Evolutionary conservation across 306 rosid genomes (phyloP).

Genomic region (Fagus crenata): DNA sequence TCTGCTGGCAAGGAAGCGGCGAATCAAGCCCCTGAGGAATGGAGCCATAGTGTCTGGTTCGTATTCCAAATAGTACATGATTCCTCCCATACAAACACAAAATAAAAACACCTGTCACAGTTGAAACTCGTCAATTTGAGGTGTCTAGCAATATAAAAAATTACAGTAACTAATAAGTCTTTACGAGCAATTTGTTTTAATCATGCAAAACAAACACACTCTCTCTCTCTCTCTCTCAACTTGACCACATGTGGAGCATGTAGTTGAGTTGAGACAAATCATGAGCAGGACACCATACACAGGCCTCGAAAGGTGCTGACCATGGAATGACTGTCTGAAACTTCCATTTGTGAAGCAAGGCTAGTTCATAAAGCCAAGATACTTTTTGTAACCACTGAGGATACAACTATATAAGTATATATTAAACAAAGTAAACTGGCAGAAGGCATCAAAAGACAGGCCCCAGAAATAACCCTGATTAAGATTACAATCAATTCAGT

Average conservation of each 20-base stretch:
- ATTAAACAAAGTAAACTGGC: neutral
- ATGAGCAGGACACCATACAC: neutral
- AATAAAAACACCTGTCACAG: slow-evolving; percentile 71
- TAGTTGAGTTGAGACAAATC: too few relatives aligned
- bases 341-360: too few relatives aligned
- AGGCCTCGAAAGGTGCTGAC: neutral
- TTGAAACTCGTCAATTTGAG: slow-evolving; percentile 2
- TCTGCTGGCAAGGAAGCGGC: slow-evolving; percentile 95
- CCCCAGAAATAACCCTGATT: slow-evolving; percentile 4
- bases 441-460: slow-evolving; percentile 12
- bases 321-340: too few relatives aligned
- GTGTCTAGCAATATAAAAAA: neutral
- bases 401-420: too few relatives aligned
- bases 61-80: slow-evolving; percentile 89
- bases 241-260: too few relatives aligned
- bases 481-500: slow-evolving; percentile 12
- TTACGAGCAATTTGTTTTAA: neutral
- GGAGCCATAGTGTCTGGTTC: slow-evolving; percentile 99
- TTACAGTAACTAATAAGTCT: neutral
- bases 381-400: neutral
- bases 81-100: slow-evolving; percentile 90
- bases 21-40: slow-evolving; percentile 80
- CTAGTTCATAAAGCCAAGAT: too few relatives aligned
- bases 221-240: neutral
- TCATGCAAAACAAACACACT: neutral